Base-by-base conservation (phyloP, 2,329 filamentous ascomycete species). In the Pseudogymnoascus sp. region DNA sequence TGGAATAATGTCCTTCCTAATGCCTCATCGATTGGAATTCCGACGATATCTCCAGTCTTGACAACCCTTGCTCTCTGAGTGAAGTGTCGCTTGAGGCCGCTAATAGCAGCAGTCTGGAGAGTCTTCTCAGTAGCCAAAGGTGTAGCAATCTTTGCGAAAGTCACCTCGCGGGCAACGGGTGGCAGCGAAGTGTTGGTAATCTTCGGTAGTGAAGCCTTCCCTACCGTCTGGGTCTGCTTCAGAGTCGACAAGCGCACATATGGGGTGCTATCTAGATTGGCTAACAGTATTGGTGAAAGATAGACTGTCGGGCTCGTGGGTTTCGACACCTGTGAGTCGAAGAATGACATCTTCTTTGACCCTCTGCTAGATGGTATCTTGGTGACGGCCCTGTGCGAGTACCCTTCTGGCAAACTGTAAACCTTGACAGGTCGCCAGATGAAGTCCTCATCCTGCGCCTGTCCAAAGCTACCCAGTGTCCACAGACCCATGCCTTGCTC, bases 71-170 rank as follows among this genome's bases (percentile, higher is more conserved):
- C 84, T 69, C 89, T 91, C 62, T 85, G 85, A 67, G 96, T 89
- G 73, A 99, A 97, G 72, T 97, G 88, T 40, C 86, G 86, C 73
- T 97, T 97, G 43, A 99, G 76, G 0, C 91, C 92, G 16, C 90
- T 88, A 68, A 97, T 88, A 4, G 97, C 83, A 4, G 90, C 90
- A 5, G 91, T 90, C 71, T 97, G 93, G 8, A 96, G 83, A 1
- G 89, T 83, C 52, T 91, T 83, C 70, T 97, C 93, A 3, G 90
- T 93, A 0, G 93, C 93, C 6, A 95, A 80, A 0, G 95, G 95
- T 0, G 93, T 96, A 9, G 92, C 88, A 43, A 99, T 86, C 69
- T 96, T 95, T 55, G 93, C 83, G 41, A 99, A 80, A 0, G 90
- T 96, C 61, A 97, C 90, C 71, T 97, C 93, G 67, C 80, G 82